Base-by-base conservation (phyloP, 2,329 filamentous ascomycete species). In the Fusarium drepaniforme region DNA sequence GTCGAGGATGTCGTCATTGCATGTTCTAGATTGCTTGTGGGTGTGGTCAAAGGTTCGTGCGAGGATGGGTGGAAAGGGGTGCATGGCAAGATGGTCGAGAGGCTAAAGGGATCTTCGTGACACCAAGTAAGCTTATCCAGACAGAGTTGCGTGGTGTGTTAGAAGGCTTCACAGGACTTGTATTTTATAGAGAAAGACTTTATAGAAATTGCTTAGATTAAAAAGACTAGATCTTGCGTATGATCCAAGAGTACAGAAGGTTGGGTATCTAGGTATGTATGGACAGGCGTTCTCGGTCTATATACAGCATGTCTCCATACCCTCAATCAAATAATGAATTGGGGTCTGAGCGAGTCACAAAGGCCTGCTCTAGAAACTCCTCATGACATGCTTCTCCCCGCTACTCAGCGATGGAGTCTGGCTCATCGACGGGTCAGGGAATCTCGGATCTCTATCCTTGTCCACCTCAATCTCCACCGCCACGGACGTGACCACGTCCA, bases 41-140 rank as follows among this genome's bases (percentile, higher is more conserved):
- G 85, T 3, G 81, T 88, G 25, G 85, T 90, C 30, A 89, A 86
- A 80, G 80, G 81, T 38, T 85, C 88, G 62, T 89, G 88, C 62
- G 88, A 90, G 74, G 79, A 75, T 25, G 87, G 86, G 9, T 89
- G 88, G 87, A 79, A 79, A 67, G 82, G 81, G 28, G 88, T 90
- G 25, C 89, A 90, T 69, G 82, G 78, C n/a, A 87, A 85, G 79
- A 85, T 90, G 81, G 65, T 82, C 5, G 72, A 74, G 38, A 82
- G 83, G 75, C 73, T 88, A 51, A 80, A 83, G 63, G 64, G 37
- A 49, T 60, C 56, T n/a, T 58, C 28, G 57, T 71, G 49, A 33
- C 51, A 56, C 49, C 25, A 67, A 49, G n/a, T 51, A 49, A 66
- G 33, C 53, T 35, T 49, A 35, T 60, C 49, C 35, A 58, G 28